A percentile compares a stretch with the other conserved stretches of the same genome.
Conservation (phyloP, 1,284 basidiomycete species). For the Rhodotorula glutinis region DNA sequence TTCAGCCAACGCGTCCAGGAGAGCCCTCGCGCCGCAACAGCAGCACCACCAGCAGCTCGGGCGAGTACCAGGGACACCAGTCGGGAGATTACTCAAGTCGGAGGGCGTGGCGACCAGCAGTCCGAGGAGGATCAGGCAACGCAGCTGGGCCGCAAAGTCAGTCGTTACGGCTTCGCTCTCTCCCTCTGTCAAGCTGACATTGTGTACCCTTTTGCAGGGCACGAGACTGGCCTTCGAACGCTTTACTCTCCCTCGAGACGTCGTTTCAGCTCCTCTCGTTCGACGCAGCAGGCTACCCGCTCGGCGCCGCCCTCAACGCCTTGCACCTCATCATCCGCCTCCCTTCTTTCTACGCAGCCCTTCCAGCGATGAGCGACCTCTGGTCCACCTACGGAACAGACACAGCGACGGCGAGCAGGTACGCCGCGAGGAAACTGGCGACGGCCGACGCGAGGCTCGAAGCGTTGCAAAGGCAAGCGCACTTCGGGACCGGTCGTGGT, state of each 20-base stretch:
- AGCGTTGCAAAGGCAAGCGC: conserved; percentile 17
- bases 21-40: not conserved
- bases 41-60: too few relatives aligned
- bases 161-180: too few relatives aligned
- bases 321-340: conserved; percentile 33
- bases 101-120: conserved; percentile 17
- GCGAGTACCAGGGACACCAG: conserved; percentile 12
- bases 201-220: not conserved
- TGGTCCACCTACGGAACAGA: not conserved
- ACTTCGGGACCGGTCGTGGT: too few relatives aligned
- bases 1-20: not conserved
- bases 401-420: not conserved
- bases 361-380: conserved; percentile 22
- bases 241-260: conserved; percentile 26
- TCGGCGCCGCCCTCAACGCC: conserved; percentile 21
- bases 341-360: conserved; percentile 25
- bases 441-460: conserved; percentile 31
- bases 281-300: conserved; percentile 29
- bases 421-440: conserved; percentile 8
- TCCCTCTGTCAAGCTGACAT: not conserved
- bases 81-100: conserved; percentile 8
- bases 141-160: not conserved
- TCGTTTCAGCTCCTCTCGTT: conserved; percentile 26
- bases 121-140: conserved; percentile 21
- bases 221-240: conserved; percentile 26